These are phyloP conservation scores for Zangia roseola DNA, from an alignment of 768 basidiomycete species.

Conservation along the genomic window DNA sequence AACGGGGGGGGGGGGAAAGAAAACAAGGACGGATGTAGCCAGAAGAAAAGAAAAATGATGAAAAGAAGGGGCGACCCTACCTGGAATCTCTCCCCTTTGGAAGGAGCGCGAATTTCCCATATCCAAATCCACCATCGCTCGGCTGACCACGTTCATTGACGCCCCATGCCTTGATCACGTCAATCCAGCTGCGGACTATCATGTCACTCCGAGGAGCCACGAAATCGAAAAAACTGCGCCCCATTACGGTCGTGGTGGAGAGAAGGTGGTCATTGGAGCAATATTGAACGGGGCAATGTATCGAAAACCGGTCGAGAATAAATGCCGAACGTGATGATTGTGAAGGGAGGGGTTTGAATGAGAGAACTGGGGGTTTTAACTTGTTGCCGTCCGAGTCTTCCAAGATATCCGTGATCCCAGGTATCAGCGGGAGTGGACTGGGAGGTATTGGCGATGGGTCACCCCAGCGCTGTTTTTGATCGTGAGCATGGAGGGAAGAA, in stretches of 20 bases:
- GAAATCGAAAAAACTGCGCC: slow-evolving; percentile 74
- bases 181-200: slow-evolving; percentile 71
- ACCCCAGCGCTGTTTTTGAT: slow-evolving; percentile 55
- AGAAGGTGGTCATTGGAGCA: slow-evolving; percentile 74
- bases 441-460: slow-evolving; percentile 65
- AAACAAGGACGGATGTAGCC: background rate
- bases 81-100: slow-evolving; percentile 61
- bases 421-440: slow-evolving; percentile 38
- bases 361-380: slow-evolving; percentile 32
- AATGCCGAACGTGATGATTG: slow-evolving; percentile 77
- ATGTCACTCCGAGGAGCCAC: slow-evolving; percentile 62
- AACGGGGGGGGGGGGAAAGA: background rate
- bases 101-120: slow-evolving; percentile 63
- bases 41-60: background rate
- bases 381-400: slow-evolving; percentile 12
- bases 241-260: slow-evolving; percentile 54
- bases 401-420: slow-evolving; percentile 12
- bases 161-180: slow-evolving; percentile 78
- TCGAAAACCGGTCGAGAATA: slow-evolving; percentile 76
- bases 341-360: slow-evolving; percentile 62
- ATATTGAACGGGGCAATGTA: slow-evolving; percentile 63
- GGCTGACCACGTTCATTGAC: slow-evolving; percentile 83
- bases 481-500: slow-evolving; percentile 7
- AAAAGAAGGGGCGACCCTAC: slow-evolving; percentile 23
- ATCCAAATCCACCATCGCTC: slow-evolving; percentile 82